Evolutionary conservation across 306 rosid genomes (phyloP).

Genomic region (Corylus heterophylla): DNA sequence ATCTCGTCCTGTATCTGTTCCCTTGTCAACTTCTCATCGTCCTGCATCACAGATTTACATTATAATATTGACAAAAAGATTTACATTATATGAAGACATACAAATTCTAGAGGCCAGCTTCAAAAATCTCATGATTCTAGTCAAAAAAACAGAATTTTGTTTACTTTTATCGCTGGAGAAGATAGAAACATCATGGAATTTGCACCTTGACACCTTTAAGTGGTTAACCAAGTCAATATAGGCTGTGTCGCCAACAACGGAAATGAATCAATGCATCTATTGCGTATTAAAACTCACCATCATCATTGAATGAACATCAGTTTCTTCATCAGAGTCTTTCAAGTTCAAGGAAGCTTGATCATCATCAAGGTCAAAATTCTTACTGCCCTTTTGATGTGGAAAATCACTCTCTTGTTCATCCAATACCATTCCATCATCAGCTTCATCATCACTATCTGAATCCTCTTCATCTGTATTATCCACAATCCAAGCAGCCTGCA

Average conservation of each 20-base stretch:
- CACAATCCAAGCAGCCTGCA: slow-evolving; percentile 88
- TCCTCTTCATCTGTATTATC: slow-evolving; percentile 65
- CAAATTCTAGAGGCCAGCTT: background rate
- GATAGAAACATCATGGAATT: background rate
- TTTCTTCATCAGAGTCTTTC: slow-evolving; percentile 76
- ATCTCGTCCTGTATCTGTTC: slow-evolving; percentile 83
- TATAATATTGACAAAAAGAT: too few relatives aligned
- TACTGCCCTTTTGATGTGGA: slow-evolving; percentile 43
- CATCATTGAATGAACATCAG: slow-evolving; percentile 81
- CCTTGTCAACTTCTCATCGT: slow-evolving; percentile 68
- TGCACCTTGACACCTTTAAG: background rate
- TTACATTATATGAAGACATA: background rate
- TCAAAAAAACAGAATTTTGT: background rate
- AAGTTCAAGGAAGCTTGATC: slow-evolving; percentile 61
- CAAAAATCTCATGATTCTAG: background rate
- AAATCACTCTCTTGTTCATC: slow-evolving; percentile 49
- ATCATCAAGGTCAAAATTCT: slow-evolving; percentile 53
- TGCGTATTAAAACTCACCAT: slow-evolving; percentile 59
- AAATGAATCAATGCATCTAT: background rate
- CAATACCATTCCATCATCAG: slow-evolving; percentile 70
- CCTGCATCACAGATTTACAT: slow-evolving; percentile 50
- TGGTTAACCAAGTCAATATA: background rate
- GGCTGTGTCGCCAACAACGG: background rate
- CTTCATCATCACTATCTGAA: slow-evolving; percentile 49
- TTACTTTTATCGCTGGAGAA: background rate